Conservation (phyloP, 1,139 yeast genomes). For the Geotrichum macrosporum region DNA sequence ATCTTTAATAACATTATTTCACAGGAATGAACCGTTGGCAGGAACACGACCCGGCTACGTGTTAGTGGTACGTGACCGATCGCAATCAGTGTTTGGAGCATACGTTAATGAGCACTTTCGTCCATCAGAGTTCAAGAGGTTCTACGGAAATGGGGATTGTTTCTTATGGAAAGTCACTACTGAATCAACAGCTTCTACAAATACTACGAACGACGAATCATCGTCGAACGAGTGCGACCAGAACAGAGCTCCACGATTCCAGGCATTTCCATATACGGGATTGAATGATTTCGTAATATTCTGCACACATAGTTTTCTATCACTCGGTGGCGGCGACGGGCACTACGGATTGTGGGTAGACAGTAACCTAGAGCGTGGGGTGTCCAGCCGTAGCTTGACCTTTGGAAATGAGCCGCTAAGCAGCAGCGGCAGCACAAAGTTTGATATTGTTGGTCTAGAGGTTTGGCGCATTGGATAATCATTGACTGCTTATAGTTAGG, state of each 20-base stretch:
- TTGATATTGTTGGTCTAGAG: slow-evolving; percentile 72
- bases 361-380: slow-evolving; percentile 67
- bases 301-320: slow-evolving; percentile 71
- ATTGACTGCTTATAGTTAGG: not conserved
- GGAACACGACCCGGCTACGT: slow-evolving; percentile 63
- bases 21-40: slow-evolving; percentile 37
- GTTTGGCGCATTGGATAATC: slow-evolving; percentile 68
- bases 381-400: slow-evolving; percentile 71
- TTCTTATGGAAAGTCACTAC: slow-evolving; percentile 80
- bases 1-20: slow-evolving; percentile 69
- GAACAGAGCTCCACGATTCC: slow-evolving; percentile 43
- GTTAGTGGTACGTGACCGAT: slow-evolving; percentile 59
- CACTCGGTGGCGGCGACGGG: slow-evolving; percentile 91
- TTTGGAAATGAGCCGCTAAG: slow-evolving; percentile 85
- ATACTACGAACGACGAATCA: slow-evolving; percentile 8
- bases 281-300: slow-evolving; percentile 79
- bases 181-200: no score
- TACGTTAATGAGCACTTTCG: slow-evolving; percentile 70
- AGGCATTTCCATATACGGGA: slow-evolving; percentile 87
- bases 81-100: slow-evolving; percentile 71
- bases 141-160: slow-evolving; percentile 93
- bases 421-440: slow-evolving; percentile 51
- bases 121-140: slow-evolving; percentile 54
- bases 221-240: slow-evolving; percentile 11
- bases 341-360: slow-evolving; percentile 91